Percentiles rank a stretch among this genome's conserved stretches.
phyloP scores from a whole-genome alignment of 2,329 filamentous ascomycete species.

The Fusarium dlaminii region DNA sequence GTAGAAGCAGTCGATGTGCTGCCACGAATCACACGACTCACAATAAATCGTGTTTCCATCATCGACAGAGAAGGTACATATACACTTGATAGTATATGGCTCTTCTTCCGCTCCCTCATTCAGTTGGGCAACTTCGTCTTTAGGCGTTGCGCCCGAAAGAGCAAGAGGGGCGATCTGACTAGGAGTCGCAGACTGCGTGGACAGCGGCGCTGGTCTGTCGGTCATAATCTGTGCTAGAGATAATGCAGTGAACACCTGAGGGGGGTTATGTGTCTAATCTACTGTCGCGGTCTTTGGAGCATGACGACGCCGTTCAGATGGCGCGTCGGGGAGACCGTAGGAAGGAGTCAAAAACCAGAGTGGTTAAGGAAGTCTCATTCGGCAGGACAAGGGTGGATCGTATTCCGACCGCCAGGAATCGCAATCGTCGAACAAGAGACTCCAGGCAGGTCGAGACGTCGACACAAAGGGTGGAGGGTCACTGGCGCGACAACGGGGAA shows the following conservation, averaged over 20 bases:
- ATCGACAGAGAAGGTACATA: slow-evolving; percentile 92
- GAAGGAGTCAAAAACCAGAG: slow-evolving; percentile 32
- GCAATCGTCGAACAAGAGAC: slow-evolving; percentile 22
- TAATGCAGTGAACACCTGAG: slow-evolving; percentile 48
- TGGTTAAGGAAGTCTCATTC: slow-evolving; percentile 39
- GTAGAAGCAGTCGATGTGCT: slow-evolving; percentile 98
- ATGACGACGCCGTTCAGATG: slow-evolving; percentile 65
- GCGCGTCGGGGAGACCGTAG: slow-evolving; percentile 48
- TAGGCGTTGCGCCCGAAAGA: slow-evolving; percentile 45
- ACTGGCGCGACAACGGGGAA: slow-evolving; percentile 25
- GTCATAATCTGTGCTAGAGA: slow-evolving; percentile 68
- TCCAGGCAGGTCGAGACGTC: slow-evolving; percentile 25
- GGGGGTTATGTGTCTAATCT: slow-evolving; percentile 55
- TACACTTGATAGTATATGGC: slow-evolving; percentile 96
- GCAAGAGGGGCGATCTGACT: slow-evolving; percentile 60
- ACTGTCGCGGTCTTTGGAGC: slow-evolving; percentile 63
- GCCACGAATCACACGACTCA: slow-evolving; percentile 96
- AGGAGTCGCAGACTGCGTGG: slow-evolving; percentile 65
- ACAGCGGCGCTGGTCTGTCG: slow-evolving; percentile 64
- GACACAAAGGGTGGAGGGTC: slow-evolving; percentile 34
- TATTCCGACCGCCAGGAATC: slow-evolving; percentile 21
- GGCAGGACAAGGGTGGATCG: slow-evolving; percentile 6
- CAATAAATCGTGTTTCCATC: slow-evolving; percentile 98
- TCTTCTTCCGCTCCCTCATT: slow-evolving; percentile 73
- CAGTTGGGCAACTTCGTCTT: slow-evolving; percentile 56